Base-by-base conservation (phyloP, 2,329 filamentous ascomycete species). In the Akanthomyces dipterigenus region DNA sequence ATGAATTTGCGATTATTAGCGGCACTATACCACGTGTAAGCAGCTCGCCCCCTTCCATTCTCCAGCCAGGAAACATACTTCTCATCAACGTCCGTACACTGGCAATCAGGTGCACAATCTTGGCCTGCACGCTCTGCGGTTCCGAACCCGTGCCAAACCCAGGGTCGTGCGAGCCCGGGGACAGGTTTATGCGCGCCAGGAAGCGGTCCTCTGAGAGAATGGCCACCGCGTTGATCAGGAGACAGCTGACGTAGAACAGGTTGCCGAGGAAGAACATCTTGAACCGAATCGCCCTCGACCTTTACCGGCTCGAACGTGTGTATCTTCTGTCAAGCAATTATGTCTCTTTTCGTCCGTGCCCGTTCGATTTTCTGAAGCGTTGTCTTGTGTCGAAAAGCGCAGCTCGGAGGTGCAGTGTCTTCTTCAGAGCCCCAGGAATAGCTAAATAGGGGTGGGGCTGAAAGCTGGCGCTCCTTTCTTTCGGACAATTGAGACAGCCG, bases 131-230 rank as follows among this genome's bases (percentile, higher is more conserved):
- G 74, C 89, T 91, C 62, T 63, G 62, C 67, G 84, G 81, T 65
- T 88, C 87, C 67, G 88, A 68, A 68, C 79, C 74, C 66, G 85
- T 77, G 67, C 90, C 90, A 72, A 95, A 95, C 42, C 84, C 84
- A 1, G 88, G 85, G 67, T 93, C 89, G 66, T 77, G 75, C 46
- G 81, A 77, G 60, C 79, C 76, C 3, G 81, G 78, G 6, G 82
- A 90, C 83, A 90, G 91, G 70, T 90, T 90, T 70, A 96, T 93
- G 63, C 68, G 86, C 81, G 87, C 73, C 65, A 95, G 87, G 73
- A 95, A 93, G 64, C 90, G 87, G 77, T 95, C 90, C 83, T 95
- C 91, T 67, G 89, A 93, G 64, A 96, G 86, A 70, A 96, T 85
- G 61, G 90, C 90, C 70, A 96, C 88, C 66, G 90, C 89, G 76